A percentile compares a stretch with the other conserved stretches of the same genome.
Conservation (phyloP, 768 basidiomycete genomes). For the Boletus vermiculosoides region DNA sequence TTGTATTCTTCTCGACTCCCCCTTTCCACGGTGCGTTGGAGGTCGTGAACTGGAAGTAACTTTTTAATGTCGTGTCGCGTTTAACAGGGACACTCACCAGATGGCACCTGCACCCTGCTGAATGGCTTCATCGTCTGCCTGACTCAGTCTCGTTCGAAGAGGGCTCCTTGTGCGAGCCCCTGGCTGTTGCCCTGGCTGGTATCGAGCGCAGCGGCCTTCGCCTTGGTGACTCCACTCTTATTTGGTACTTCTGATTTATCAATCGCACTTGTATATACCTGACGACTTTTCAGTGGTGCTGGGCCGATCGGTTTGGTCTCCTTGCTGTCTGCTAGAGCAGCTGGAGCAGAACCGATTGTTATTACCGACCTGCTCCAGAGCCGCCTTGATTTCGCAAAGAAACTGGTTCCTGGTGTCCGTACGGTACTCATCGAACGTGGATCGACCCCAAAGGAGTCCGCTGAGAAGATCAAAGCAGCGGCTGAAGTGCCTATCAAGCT, state of each 20-base stretch:
- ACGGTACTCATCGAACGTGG: constrained; percentile 55
- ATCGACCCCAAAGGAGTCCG: constrained; percentile 46
- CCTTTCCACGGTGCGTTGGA: constrained; percentile 54
- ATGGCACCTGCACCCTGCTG: constrained; percentile 66
- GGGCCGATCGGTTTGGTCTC: constrained; percentile 67
- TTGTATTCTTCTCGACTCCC: constrained; percentile 70
- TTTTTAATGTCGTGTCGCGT: background rate
- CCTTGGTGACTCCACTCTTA: constrained; percentile 60
- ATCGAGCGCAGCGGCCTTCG: constrained; percentile 63
- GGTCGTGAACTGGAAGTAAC: background rate
- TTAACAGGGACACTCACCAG: constrained; percentile 56
- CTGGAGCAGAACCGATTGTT: constrained; percentile 67
- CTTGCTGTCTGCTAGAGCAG: constrained; percentile 61
- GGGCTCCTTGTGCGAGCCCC: constrained; percentile 64
- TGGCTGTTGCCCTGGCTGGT: constrained; percentile 66
- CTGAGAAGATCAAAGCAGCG: constrained; percentile 49
- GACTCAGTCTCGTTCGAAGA: constrained; percentile 63
- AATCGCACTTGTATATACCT: constrained; percentile 7
- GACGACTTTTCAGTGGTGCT: constrained; percentile 46
- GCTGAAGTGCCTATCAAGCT: constrained; percentile 51
- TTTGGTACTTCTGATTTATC: constrained; percentile 44
- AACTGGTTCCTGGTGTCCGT: constrained; percentile 55
- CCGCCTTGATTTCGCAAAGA: constrained; percentile 65
- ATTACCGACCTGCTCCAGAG: constrained; percentile 68
- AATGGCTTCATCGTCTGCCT: constrained; percentile 66